phyloP scores from a whole-genome alignment of 2,329 filamentous ascomycete species.

The Fusarium udum region DNA sequence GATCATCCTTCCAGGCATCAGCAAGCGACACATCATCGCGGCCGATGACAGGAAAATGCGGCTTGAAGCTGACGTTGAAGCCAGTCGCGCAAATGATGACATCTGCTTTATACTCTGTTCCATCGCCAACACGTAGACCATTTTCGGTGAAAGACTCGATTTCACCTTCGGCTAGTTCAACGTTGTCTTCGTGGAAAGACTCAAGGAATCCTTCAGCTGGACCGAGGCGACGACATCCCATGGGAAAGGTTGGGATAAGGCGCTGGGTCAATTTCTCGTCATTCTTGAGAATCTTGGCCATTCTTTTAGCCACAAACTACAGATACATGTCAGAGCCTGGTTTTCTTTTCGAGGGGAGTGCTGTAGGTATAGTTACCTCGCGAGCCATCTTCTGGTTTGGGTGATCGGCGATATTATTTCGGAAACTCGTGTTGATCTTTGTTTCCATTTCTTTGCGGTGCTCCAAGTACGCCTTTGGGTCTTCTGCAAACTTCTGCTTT shows the following conservation, averaged over 20 bases:
- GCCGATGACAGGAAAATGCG: constrained; percentile 39
- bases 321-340: not conserved
- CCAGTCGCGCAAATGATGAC: constrained; percentile 12
- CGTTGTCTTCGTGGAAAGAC: constrained; percentile 37
- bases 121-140: constrained; percentile 14
- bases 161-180: constrained; percentile 21
- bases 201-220: constrained; percentile 56
- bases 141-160: constrained; percentile 16
- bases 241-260: constrained; percentile 53
- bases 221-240: constrained; percentile 54
- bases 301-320: constrained; percentile 1
- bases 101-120: constrained; percentile 16
- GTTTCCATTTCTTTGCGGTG: constrained; percentile 2
- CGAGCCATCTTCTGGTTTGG: constrained; percentile 5
- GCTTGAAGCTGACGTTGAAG: constrained; percentile 43
- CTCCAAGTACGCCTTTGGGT: constrained; percentile 1
- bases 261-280: not conserved
- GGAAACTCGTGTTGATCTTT: constrained; percentile 13
- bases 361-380: not conserved
- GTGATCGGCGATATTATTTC: constrained; percentile 3
- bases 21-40: constrained; percentile 21
- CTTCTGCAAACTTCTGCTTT: not conserved
- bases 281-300: constrained; percentile 6
- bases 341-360: accelerated
- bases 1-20: constrained; percentile 40